These are phyloP conservation scores for Colletotrichum paranaense DNA, from an alignment of 2,329 filamentous ascomycete genomes.

Conservation along the genomic window DNA sequence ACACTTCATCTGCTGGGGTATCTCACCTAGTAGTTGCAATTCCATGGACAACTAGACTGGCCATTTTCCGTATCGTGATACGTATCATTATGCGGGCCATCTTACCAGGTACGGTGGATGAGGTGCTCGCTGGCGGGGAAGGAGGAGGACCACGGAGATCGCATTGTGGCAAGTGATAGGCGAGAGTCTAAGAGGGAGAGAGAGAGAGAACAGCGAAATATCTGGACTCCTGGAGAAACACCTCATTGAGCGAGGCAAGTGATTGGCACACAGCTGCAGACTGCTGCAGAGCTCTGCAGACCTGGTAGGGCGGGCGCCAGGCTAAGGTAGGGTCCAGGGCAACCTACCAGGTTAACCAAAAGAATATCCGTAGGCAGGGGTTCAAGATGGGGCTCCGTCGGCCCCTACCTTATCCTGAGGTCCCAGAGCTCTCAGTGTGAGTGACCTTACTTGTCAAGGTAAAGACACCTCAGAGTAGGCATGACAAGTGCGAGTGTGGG, in stretches of 20 bases:
- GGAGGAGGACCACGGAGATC: not conserved
- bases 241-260: not conserved
- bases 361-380: not conserved
- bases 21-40: not conserved
- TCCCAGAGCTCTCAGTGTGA: not conserved
- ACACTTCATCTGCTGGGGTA: too few relatives aligned
- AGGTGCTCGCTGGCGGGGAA: not conserved
- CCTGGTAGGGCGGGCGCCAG: slow-evolving; percentile 20
- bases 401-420: slow-evolving; percentile 3
- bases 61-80: not conserved
- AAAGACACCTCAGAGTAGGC: not conserved
- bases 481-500: not conserved
- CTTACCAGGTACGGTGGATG: not conserved
- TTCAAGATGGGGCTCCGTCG: not conserved
- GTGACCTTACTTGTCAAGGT: not conserved
- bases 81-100: not conserved
- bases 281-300: not conserved
- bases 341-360: not conserved
- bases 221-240: not conserved
- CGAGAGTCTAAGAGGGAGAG: not conserved
- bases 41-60: not conserved
- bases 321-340: slow-evolving; percentile 4
- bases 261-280: not conserved
- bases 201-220: not conserved
- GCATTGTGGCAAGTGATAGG: not conserved